Percentiles rank a stretch among this genome's conserved stretches.
phyloP scores from a whole-genome alignment of 768 basidiomycete genomes.

The Sporobolomyces roseus region DNA sequence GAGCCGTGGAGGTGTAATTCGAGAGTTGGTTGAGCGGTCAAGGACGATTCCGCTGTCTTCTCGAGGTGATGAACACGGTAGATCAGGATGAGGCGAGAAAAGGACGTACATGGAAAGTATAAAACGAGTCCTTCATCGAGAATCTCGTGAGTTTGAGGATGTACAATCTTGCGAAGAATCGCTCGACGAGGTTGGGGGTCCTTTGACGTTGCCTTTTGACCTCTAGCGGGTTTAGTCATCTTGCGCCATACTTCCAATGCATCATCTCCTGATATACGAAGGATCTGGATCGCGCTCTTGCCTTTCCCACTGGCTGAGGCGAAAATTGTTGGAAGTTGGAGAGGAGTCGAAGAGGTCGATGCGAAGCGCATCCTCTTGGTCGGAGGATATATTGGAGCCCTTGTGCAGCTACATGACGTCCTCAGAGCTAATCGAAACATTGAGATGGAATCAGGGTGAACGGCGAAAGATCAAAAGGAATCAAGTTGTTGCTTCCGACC shows the following conservation, averaged over 20 bases:
- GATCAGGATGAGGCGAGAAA: not conserved
- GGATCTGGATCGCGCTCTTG: conserved; percentile 74
- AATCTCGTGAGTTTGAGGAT: conserved; percentile 60
- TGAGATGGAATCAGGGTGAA: not conserved
- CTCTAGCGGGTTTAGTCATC: conserved; percentile 35
- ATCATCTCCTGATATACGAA: conserved; percentile 76
- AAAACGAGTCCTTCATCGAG: conserved; percentile 78
- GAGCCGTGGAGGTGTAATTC: conserved; percentile 87
- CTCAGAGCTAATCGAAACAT: not conserved
- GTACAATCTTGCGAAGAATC: conserved; percentile 64
- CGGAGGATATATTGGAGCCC: not conserved
- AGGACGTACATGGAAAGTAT: conserved; percentile 66
- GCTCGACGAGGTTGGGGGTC: conserved; percentile 64
- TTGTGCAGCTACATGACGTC: not conserved
- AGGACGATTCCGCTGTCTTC: conserved; percentile 65
- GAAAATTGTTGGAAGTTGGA: conserved; percentile 61
- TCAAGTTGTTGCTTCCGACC: no score
- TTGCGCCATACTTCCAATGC: conserved; percentile 60
- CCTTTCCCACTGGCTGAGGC: conserved; percentile 83
- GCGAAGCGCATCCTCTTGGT: not conserved
- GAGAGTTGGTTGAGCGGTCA: conserved; percentile 74
- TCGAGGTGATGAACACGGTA: not conserved
- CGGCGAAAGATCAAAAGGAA: no score
- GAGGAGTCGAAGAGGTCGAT: not conserved
- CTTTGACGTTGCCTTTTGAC: not conserved